Conservation (phyloP, 2,329 filamentous ascomycete species). For the Iodosphaeria phyllophila region DNA sequence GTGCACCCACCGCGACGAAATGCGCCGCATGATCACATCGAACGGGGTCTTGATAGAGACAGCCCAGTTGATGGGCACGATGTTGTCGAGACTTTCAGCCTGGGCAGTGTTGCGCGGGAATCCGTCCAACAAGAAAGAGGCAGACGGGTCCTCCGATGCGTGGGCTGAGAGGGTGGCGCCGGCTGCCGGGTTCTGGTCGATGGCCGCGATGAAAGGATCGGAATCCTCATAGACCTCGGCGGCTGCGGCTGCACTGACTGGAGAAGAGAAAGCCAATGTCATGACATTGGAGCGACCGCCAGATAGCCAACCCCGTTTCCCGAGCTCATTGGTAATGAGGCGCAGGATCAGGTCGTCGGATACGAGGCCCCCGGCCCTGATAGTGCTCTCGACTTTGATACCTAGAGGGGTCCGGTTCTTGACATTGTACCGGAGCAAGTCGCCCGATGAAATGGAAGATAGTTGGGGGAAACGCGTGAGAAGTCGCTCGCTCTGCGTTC, state of each 20-base stretch:
- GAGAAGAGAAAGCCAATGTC: constrained; percentile 28
- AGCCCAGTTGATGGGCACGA: constrained; percentile 90
- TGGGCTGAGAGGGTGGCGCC: constrained; percentile 16
- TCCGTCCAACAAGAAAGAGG: constrained; percentile 89
- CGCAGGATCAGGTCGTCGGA: constrained; percentile 81
- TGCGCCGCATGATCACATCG: constrained; percentile 73
- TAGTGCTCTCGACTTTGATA: constrained; percentile 75
- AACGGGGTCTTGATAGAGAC: constrained; percentile 74
- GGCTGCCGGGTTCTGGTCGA: constrained; percentile 18
- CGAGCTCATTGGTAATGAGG: constrained; percentile 79
- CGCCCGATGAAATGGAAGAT: constrained; percentile 81
- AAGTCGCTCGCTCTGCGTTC: constrained; percentile 82
- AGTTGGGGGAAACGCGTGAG: constrained; percentile 76
- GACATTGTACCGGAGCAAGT: constrained; percentile 84
- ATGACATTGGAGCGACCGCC: constrained; percentile 26
- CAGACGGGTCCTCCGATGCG: constrained; percentile 50
- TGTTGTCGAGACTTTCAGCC: constrained; percentile 54
- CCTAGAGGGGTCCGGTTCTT: constrained; percentile 72
- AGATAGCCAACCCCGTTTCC: constrained; percentile 66
- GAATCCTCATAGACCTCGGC: constrained; percentile 12
- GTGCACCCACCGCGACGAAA: constrained; percentile 86
- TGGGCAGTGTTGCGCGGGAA: constrained; percentile 81
- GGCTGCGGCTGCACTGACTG: constrained; percentile 13
- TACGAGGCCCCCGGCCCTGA: constrained; percentile 79
- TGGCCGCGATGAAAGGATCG: constrained; percentile 21